phyloP scores from a whole-genome alignment of 2,329 filamentous ascomycete genomes.

The Colletotrichum musae region DNA sequence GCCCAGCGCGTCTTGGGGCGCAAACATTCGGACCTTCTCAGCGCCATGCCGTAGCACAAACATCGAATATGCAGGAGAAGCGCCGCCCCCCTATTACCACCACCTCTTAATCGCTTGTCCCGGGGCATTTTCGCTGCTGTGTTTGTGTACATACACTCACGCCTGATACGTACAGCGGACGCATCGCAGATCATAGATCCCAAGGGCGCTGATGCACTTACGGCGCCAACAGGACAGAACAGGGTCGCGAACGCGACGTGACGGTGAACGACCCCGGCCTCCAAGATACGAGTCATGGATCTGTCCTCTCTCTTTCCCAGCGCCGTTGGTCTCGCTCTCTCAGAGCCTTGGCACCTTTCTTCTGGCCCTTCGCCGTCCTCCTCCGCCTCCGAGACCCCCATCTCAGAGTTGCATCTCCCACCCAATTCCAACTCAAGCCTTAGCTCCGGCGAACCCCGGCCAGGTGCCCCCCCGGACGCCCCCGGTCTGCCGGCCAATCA shows the following conservation, averaged over 20 bases:
- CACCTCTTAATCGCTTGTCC: no score
- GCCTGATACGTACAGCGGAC: neutral
- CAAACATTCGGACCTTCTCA: slow-evolving; percentile 24
- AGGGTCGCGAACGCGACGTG: neutral
- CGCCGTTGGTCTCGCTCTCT: neutral
- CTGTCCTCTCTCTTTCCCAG: slow-evolving; percentile 13
- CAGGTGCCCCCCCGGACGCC: slow-evolving; percentile 10
- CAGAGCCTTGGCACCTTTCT: slow-evolving; percentile 1
- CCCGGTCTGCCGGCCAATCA: slow-evolving; percentile 30
- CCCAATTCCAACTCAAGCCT: slow-evolving; percentile 11
- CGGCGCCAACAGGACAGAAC: no score
- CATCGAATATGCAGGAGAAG: neutral
- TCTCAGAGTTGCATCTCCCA: neutral
- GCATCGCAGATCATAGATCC: no score
- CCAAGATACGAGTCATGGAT: slow-evolving; percentile 31
- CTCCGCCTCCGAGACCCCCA: slow-evolving; percentile 5
- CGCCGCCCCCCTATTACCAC: no score
- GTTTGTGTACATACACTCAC: slow-evolving; percentile 3
- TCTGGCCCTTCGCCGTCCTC: neutral
- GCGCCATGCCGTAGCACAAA: slow-evolving; percentile 8
- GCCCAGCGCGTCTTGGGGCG: no score
- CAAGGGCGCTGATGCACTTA: no score
- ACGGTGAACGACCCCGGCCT: neutral
- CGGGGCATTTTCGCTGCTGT: neutral
- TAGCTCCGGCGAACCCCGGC: slow-evolving; percentile 12